A percentile compares a stretch with the other conserved stretches of the same genome.
These are phyloP conservation scores for Aspergillus novoparasiticus DNA, from an alignment of 2,329 filamentous ascomycete genomes.

Conservation along the genomic window DNA sequence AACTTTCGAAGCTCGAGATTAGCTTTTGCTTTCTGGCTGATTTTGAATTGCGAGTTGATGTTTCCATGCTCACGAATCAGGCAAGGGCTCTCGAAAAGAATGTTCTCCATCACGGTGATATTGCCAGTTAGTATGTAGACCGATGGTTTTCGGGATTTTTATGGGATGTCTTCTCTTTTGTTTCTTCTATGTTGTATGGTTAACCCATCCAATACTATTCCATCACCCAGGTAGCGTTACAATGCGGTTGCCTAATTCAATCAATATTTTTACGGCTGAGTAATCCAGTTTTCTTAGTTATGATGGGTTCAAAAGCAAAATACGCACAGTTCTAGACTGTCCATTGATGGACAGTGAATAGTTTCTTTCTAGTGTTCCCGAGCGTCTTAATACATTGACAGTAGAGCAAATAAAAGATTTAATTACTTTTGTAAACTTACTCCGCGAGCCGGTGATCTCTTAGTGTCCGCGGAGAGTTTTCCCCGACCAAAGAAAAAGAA, in stretches of 20 bases:
- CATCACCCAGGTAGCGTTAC: not conserved
- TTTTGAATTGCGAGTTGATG: conserved; percentile 73
- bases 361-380: not conserved
- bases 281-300: conserved; percentile 6
- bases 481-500: conserved; percentile 4
- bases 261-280: not conserved
- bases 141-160: not conserved
- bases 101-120: not conserved
- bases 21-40: conserved; percentile 85
- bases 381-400: not conserved
- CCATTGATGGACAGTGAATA: not conserved
- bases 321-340: not conserved
- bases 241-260: conserved; percentile 15
- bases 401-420: not conserved
- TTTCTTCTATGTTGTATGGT: not conserved
- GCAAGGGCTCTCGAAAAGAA: conserved; percentile 41
- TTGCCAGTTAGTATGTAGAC: not conserved
- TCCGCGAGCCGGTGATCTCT: not conserved
- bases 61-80: conserved; percentile 57
- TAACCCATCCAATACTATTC: not conserved
- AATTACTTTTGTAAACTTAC: not conserved
- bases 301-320: not conserved
- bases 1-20: conserved; percentile 84
- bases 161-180: not conserved
- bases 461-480: conserved; percentile 7